Base-by-base conservation (phyloP, 2,329 filamentous ascomycete genomes). In the Hyphodiscus sp. region DNA sequence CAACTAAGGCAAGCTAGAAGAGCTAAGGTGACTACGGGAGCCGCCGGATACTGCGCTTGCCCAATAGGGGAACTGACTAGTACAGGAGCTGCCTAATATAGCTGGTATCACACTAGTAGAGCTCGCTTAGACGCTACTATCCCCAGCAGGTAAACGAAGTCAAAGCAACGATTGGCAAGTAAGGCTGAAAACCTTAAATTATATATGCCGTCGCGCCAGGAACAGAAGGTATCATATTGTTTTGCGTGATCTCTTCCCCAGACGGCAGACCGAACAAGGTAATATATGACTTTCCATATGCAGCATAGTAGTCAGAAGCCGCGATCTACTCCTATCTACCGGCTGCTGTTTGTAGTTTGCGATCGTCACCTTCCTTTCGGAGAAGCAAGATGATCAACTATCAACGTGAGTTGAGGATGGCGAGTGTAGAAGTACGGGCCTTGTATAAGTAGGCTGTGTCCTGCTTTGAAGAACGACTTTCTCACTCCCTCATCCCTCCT, bases 321-420 rank as follows among this genome's bases (percentile, higher is more conserved):
- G n/a, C 5, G 20, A 29, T 29, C 13, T 33, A 26, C 5, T 13
- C 3, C 45, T 18, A 33, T 47, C 2, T 15, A n/a, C n/a, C n/a
- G n/a, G 26, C 23, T 26, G 45, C 13, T 20, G 45, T 52, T 49
- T 52, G 26, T 50, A 50, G 54, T 51, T 53, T 53, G 45, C 47
- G 47, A 53, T 48, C 41, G 41, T 41, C 45, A 41, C 54, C 51
- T 56, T 56, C 54, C 54, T 53, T 51, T 53, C 49, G 30, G 51
- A 53, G 20, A 48, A 53, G 44, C 45, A 41, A 41, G 51, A 41
- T 48, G 38, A 50, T 45, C 33, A 33, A 45, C 29, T 29, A 41
- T 45, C 7, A 53, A 20, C 50, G 13, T 13, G 5, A n/a, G 16
- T 2, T 38, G 16, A 38, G 11, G n/a, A n/a, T 33, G 29, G 29